Evolutionary conservation across 805 yeast species (phyloP).

Genomic region (Candida ficus): DNA sequence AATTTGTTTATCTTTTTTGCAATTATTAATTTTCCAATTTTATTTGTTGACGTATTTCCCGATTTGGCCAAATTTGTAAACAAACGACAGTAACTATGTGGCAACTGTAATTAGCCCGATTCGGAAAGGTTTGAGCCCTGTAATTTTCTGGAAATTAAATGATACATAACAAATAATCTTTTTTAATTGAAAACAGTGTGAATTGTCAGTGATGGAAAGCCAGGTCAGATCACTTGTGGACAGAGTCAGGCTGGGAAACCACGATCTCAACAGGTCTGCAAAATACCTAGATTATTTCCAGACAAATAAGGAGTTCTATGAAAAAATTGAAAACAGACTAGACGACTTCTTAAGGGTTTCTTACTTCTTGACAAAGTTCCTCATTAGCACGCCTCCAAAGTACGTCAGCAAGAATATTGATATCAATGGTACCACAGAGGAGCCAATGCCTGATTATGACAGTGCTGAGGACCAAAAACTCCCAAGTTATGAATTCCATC

Average conservation of each 20-base stretch:
- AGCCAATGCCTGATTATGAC: conserved; percentile 7
- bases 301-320: conserved; percentile 8
- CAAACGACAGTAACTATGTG: no score
- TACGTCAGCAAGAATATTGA: not conserved
- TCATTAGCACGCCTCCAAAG: conserved; percentile 14
- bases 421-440: not conserved
- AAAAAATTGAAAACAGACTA: conserved; percentile 10
- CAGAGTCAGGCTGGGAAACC: conserved; percentile 8
- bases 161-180: no score
- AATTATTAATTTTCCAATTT: not conserved
- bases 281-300: conserved; percentile 14
- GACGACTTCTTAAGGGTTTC: conserved; percentile 17
- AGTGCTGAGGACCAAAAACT: not conserved
- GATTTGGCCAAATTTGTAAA: conserved; percentile 7
- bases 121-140: no score
- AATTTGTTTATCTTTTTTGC: conserved; percentile 9
- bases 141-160: no score
- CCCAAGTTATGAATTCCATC: not conserved
- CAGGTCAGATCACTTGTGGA: conserved; percentile 1
- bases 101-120: no score
- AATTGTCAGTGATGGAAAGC: conserved; percentile 11
- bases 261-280: conserved; percentile 6
- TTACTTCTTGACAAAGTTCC: conserved; percentile 10
- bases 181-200: no score
- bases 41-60: not conserved